Evolutionary conservation across 768 basidiomycete genomes (phyloP).

Genomic region (Chalciporus sphaerocephalus): DNA sequence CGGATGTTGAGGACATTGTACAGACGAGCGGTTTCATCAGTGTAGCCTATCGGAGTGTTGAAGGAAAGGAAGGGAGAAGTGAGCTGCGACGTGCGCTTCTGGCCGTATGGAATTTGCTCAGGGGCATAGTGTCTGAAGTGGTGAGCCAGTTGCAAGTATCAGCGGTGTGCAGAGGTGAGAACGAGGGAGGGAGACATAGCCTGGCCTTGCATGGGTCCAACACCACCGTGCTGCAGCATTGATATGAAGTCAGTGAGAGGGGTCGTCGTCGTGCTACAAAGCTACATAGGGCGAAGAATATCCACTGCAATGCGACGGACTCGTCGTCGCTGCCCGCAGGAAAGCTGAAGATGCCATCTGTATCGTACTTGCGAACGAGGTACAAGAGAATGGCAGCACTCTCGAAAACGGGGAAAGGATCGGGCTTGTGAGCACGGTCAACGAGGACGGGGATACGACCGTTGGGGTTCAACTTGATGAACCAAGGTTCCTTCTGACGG

Average conservation of each 20-base stretch:
- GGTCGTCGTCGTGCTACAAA: too few species aligned
- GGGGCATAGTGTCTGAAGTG: constrained; percentile 66
- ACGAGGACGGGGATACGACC: constrained; percentile 67
- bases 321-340: constrained; percentile 55
- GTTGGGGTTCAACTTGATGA: constrained; percentile 69
- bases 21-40: constrained; percentile 76
- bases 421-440: constrained; percentile 48
- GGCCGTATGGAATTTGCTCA: constrained; percentile 65
- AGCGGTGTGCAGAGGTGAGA: constrained; percentile 7
- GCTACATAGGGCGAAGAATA: constrained; percentile 67
- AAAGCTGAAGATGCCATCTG: constrained; percentile 66
- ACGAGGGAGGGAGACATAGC: constrained; percentile 11
- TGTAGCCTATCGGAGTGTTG: constrained; percentile 49
- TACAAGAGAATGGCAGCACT: constrained; percentile 81
- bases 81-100: constrained; percentile 44
- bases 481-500: constrained; percentile 81
- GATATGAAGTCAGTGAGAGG: neutral
- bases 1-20: constrained; percentile 81
- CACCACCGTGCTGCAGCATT: constrained; percentile 70
- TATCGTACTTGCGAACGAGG: constrained; percentile 77
- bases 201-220: constrained; percentile 90
- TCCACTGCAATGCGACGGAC: constrained; percentile 78
- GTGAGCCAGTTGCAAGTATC: constrained; percentile 40
- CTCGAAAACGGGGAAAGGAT: constrained; percentile 69
- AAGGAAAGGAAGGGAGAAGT: neutral